phyloP scores from a whole-genome alignment of 2,329 filamentous ascomycete genomes.

The Septoria petroselini region DNA sequence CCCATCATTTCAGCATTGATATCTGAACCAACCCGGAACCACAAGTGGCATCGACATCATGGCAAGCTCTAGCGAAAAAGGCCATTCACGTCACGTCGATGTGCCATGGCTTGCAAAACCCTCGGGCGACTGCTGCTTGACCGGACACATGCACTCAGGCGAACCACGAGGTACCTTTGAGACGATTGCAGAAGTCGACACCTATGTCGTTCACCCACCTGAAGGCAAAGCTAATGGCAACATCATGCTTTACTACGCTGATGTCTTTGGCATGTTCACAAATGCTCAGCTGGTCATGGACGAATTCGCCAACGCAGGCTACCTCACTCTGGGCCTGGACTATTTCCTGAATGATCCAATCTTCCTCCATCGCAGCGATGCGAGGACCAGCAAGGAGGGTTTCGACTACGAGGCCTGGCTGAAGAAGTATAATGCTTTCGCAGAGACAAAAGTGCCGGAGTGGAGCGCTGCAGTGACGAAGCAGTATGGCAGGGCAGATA shows the following conservation, averaged over 20 bases:
- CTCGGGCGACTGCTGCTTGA: slow-evolving; percentile 26
- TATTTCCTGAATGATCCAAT: slow-evolving; percentile 28
- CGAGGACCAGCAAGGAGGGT: slow-evolving; percentile 36
- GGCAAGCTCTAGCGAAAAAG: no score
- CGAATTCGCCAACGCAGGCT: slow-evolving; percentile 25
- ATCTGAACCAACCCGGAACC: no score
- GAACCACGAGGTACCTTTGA: slow-evolving; percentile 23
- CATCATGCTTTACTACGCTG: slow-evolving; percentile 27
- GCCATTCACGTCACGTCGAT: no score
- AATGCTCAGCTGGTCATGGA: slow-evolving; percentile 29
- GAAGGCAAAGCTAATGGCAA: slow-evolving; percentile 23
- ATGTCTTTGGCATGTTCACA: slow-evolving; percentile 28
- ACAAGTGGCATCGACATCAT: no score
- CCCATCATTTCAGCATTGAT: no score
- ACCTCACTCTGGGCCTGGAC: slow-evolving; percentile 24
- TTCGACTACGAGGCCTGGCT: slow-evolving; percentile 53
- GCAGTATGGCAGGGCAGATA: slow-evolving; percentile 37
- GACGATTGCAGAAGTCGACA: slow-evolving; percentile 25
- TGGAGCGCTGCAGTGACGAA: slow-evolving; percentile 45
- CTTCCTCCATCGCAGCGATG: slow-evolving; percentile 28
- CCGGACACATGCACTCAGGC: slow-evolving; percentile 26
- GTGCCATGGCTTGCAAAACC: slow-evolving; percentile 6
- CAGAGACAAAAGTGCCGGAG: slow-evolving; percentile 44
- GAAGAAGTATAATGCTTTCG: slow-evolving; percentile 46
- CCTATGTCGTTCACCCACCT: slow-evolving; percentile 23